Evolutionary conservation across 306 rosid species (phyloP).

Genomic region (Cercis canadensis): DNA sequence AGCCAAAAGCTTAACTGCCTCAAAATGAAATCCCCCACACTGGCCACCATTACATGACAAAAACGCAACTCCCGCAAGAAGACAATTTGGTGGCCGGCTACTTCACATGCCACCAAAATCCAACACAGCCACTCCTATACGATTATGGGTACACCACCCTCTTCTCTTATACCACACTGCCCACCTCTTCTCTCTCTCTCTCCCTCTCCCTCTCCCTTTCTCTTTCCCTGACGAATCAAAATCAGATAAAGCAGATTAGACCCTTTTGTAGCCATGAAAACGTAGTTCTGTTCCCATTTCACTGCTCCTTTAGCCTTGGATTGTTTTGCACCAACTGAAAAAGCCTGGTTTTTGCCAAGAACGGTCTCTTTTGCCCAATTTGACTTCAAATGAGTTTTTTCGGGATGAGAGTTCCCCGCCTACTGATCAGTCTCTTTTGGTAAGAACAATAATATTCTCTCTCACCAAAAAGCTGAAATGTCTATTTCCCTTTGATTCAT

Average conservation of each 20-base stretch:
- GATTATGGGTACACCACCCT: too few relatives aligned
- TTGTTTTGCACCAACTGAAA: slow-evolving; percentile 31
- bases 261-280: slow-evolving; percentile 49
- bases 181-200: slow-evolving; percentile 17
- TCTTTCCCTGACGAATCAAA: slow-evolving; percentile 21
- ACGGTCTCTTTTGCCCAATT: slow-evolving; percentile 50
- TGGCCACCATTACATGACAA: slow-evolving; percentile 43
- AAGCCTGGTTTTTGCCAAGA: slow-evolving; percentile 49
- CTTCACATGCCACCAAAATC: slow-evolving; percentile 58
- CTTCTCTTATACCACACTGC: background rate
- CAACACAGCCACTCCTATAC: slow-evolving; percentile 32
- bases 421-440: slow-evolving; percentile 43
- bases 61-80: slow-evolving; percentile 44
- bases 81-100: slow-evolving; percentile 56
- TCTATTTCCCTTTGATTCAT: slow-evolving; percentile 36
- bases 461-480: slow-evolving; percentile 38
- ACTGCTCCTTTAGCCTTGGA: slow-evolving; percentile 24
- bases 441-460: slow-evolving; percentile 29
- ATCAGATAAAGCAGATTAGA: slow-evolving; percentile 28
- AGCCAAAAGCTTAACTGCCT: slow-evolving; percentile 36
- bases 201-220: slow-evolving; percentile 24
- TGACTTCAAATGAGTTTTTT: slow-evolving; percentile 48
- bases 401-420: slow-evolving; percentile 36
- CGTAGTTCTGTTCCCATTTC: slow-evolving; percentile 16
- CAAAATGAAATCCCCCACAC: slow-evolving; percentile 27